Evolutionary conservation across 371 early-diverging fungal species (phyloP).

Genomic region (Dinochytrium kinnereticum): DNA sequence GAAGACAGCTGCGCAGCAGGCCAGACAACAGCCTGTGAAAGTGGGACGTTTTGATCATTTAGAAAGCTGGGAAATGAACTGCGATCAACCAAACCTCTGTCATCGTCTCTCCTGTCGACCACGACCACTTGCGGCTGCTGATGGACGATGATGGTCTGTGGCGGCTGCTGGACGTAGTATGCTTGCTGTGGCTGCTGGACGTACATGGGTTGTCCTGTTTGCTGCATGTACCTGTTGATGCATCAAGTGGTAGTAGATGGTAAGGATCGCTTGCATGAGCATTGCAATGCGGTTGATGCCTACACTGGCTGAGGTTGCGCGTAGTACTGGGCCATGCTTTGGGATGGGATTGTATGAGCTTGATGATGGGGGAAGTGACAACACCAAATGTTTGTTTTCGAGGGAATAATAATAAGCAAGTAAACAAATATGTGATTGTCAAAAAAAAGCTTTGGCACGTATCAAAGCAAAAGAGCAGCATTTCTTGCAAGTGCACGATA

Average conservation of each 20-base stretch:
- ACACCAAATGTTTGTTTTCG: too few species aligned
- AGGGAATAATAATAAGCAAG: too few species aligned
- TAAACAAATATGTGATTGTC: too few species aligned
- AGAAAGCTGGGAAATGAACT: background rate
- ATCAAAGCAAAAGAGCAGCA: too few species aligned
- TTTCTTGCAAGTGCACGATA: too few species aligned
- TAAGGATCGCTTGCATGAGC: background rate
- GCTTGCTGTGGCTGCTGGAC: background rate
- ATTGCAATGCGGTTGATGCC: background rate
- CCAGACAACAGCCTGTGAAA: background rate
- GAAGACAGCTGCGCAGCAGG: background rate
- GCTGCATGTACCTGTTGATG: background rate
- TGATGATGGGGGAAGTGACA: too few species aligned
- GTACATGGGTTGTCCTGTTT: background rate
- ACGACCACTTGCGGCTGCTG: slow-evolving; percentile 3
- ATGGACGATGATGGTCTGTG: background rate
- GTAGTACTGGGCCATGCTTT: too few species aligned
- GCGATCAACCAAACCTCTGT: background rate
- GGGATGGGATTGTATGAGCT: too few species aligned
- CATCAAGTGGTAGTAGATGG: background rate
- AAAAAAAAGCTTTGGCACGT: too few species aligned
- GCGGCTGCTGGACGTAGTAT: background rate
- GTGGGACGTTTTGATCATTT: background rate
- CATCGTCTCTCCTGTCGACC: background rate
- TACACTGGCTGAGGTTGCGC: slow-evolving; percentile 1